Percentiles rank a stretch among this genome's conserved stretches.
These are phyloP conservation scores for Alternaria viburni DNA, from an alignment of 2,329 filamentous ascomycete species.

Conservation along the genomic window DNA sequence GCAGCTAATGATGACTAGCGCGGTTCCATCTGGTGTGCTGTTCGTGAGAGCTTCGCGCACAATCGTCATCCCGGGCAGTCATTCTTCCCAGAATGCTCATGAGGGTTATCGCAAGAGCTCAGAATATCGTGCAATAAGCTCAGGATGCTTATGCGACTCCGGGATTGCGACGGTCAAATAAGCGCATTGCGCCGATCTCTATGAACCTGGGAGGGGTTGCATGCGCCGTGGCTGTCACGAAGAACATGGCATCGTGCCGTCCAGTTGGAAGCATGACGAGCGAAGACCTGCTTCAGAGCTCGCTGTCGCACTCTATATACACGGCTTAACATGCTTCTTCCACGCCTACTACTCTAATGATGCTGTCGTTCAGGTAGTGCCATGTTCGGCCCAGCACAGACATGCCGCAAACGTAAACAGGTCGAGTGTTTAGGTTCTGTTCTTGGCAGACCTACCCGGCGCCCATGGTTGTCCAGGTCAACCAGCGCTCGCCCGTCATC, in stretches of 20 bases:
- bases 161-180: background rate
- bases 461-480: constrained; percentile 26
- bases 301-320: background rate
- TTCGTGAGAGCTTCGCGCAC: constrained; percentile 29
- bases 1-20: constrained; percentile 16
- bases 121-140: background rate
- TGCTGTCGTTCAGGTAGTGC: background rate
- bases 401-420: constrained; percentile 27
- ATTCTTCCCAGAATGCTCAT: background rate
- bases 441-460: constrained; percentile 27
- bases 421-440: constrained; percentile 29
- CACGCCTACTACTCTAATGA: background rate
- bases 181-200: background rate
- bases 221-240: constrained; percentile 8
- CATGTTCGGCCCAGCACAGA: background rate
- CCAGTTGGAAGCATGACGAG: background rate
- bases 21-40: constrained; percentile 16
- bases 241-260: background rate
- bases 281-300: background rate
- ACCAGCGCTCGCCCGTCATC: constrained; percentile 24
- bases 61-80: constrained; percentile 4
- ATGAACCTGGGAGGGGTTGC: background rate
- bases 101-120: background rate
- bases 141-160: background rate
- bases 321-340: background rate